Evolutionary conservation across 805 yeast genomes (phyloP), one percentile per base, ranked within the genome.

Genomic region (Ogataea glucozyma): DNA sequence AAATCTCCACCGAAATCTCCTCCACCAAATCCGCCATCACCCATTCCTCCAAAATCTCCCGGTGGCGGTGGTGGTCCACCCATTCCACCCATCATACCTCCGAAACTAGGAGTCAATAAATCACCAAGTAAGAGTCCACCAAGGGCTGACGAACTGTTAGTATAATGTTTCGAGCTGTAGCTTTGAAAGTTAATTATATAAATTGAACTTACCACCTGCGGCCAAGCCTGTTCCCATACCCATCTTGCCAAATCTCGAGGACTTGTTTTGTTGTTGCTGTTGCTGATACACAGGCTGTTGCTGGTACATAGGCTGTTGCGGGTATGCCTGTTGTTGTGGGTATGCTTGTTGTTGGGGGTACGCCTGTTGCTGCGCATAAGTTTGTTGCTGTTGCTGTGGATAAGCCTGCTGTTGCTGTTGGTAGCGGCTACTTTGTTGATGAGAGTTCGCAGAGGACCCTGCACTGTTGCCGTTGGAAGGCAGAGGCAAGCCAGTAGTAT

Each of bases 141-240:
- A 2, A 48, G 27, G n/a, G 52, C 52, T 41, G 23, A 9, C 24
- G 14, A 9, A 8, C 8, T 32, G 36, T 32, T 32, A 32, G 36
- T 32, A 21, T 11, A n/a, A n/a, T 22, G 13, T 13, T 17, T 4
- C 20, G 22, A 11, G 18, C 27, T 6, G 10, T 21, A 5, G n/a
- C n/a, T n/a, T n/a, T n/a, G n/a, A n/a, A 6, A 10, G 22, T 17
- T 18, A 38, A 17, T 27, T 9, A 22, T 11, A 26, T 18, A 29
- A 31, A 4, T 20, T 36, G 4, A 12, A 41, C 45, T 41, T 26
- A 41, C 49, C 55, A 34, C 69, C 69, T 4, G 60, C 49, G 3
- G 66, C 67, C n/a, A 58, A 54, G 37, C 68, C 65, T 4, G 66
- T 65, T 40, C 56, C 58, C 40, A 47, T 47, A 13, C 66, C 61